Conservation (phyloP, 164 flowering plant genomes). For the Sextonia rubra region DNA sequence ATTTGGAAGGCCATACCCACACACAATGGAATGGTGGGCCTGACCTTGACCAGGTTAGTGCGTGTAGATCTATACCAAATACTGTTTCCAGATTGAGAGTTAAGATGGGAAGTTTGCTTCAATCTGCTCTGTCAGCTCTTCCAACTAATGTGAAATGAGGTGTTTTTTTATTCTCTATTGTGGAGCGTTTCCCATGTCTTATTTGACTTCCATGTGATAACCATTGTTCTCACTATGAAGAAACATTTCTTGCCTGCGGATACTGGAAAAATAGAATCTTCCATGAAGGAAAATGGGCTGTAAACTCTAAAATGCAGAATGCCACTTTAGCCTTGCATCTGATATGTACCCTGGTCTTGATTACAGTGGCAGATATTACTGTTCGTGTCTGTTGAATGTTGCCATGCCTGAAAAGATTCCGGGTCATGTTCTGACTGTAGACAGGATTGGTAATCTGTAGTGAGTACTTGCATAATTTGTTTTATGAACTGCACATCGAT, state of each 20-base stretch:
- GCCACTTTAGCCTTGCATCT: not conserved
- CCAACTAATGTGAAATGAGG: constrained; percentile 32
- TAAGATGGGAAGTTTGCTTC: constrained; percentile 36
- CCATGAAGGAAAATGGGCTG: too few species aligned
- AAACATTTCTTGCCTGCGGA: not conserved
- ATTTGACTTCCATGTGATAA: not conserved
- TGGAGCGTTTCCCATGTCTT: not conserved
- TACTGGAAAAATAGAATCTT: too few species aligned
- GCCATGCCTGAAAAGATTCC: not conserved
- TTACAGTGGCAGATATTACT: not conserved
- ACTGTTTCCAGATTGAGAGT: constrained; percentile 38
- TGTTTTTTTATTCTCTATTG: not conserved
- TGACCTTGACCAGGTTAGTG: constrained; percentile 12
- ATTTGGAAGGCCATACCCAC: constrained; percentile 45
- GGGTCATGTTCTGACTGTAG: not conserved
- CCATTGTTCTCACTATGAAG: not conserved
- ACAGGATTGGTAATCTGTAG: not conserved
- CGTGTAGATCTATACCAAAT: constrained; percentile 31
- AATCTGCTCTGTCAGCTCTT: constrained; percentile 51
- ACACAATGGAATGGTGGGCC: constrained; percentile 21
- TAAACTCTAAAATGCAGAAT: not conserved
- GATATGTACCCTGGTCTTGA: not conserved
- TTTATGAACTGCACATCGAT: not conserved
- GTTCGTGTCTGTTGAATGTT: not conserved
- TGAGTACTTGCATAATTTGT: not conserved